Base-by-base conservation (phyloP, 2,329 filamentous ascomycete species). In the Cladosporium colombiae region DNA sequence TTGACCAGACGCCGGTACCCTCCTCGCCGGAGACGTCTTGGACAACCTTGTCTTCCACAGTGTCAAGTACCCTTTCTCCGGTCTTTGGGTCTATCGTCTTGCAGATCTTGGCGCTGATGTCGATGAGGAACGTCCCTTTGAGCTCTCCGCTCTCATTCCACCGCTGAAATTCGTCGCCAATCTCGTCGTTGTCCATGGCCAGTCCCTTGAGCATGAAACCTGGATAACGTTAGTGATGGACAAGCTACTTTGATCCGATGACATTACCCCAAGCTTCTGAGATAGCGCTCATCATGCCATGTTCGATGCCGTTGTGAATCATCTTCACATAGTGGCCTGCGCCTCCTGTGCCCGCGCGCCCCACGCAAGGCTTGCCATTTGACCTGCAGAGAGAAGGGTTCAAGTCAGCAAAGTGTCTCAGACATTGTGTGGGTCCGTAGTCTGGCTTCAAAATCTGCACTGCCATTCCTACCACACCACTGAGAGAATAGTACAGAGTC, bases 291-390 rank as follows among this genome's bases (percentile, higher is more conserved):
- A 91, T 85, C 85, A 91, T 89, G 1, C 88, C 89, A 67, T 90
- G 88, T 73, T 91, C 89, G 67, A 91, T 91, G 1, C 88, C 89
- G 69, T 91, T 91, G 74, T 91, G 89, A 4, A 91, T 83, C 88
- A 91, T 91, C 79, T 92, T 91, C 49, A 91, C 87, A 71, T 88
- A 91, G 74, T 91, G 89, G 0, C 89, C 89, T 1, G 85, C 83
- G 1, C 89, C 88, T 0, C 85, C 85, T 1, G 84, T 83, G 0
- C 89, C 89, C 56, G 89, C 81, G 29, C 82, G 80, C 0, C 79
- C 84, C 0, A 89, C 86, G 70, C 88, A 91, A 0, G 88, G 82
- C 13, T 80, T 82, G 0, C 86, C 86, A 4, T 85, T 78, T 40
- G 78, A 78, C 64, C n/a, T n/a, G n/a, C n/a, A n/a, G n/a, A n/a